A percentile compares a stretch with the other conserved stretches of the same genome.
Evolutionary conservation across 2,329 filamentous ascomycete species (phyloP).

Genomic region (Pseudogymnoascus sp.): DNA sequence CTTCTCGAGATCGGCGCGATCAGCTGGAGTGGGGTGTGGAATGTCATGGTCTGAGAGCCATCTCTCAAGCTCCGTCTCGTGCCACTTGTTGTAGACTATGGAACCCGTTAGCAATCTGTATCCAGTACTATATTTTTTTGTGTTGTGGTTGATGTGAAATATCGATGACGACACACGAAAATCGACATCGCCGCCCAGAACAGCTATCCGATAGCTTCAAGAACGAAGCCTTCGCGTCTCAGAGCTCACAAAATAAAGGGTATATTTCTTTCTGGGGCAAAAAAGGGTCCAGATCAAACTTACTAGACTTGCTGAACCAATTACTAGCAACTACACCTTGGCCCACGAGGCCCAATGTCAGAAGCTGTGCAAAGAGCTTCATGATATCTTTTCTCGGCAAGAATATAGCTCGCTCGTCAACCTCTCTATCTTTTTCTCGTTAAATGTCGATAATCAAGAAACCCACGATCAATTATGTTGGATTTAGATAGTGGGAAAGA

Average conservation of each 20-base stretch:
- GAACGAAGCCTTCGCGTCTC: neutral
- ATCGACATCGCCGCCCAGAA: neutral
- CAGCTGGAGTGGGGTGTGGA: constrained; percentile 79
- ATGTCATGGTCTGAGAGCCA: constrained; percentile 92
- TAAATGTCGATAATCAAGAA: neutral
- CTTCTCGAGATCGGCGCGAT: constrained; percentile 89
- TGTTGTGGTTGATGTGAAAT: neutral
- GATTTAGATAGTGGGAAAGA: neutral
- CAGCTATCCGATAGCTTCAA: neutral
- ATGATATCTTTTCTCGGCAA: constrained; percentile 40
- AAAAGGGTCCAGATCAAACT: constrained; percentile 29
- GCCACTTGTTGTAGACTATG: constrained; percentile 95
- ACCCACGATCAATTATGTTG: neutral
- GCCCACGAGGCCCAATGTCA: constrained; percentile 64
- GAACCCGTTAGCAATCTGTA: constrained; percentile 22
- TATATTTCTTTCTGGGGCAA: neutral
- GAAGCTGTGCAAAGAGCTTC: constrained; percentile 65
- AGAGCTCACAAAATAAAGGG: neutral
- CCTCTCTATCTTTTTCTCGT: neutral
- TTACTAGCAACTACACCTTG: constrained; percentile 62
- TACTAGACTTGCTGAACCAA: constrained; percentile 84
- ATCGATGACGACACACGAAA: neutral
- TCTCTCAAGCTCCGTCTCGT: constrained; percentile 91
- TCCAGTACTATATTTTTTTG: neutral
- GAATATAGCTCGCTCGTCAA: neutral